Conservation (phyloP, 805 yeast species). For the Teunomyces cretensis region DNA sequence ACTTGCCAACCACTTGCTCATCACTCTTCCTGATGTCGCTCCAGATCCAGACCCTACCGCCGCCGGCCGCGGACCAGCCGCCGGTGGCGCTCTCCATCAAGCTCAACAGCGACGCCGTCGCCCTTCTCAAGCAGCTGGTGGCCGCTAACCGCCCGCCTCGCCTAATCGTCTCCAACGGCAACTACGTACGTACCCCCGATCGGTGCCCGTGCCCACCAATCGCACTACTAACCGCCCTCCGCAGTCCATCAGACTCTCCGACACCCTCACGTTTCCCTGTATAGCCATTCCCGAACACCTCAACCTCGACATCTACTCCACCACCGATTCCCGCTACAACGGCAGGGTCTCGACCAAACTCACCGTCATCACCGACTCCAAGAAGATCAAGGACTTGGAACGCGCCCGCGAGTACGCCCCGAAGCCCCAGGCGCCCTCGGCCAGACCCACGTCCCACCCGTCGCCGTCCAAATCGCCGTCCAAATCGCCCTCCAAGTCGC, state of each 20-base stretch:
- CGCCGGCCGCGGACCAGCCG: slow-evolving; percentile 10
- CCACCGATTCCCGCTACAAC: slow-evolving; percentile 16
- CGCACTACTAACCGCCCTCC: slow-evolving; percentile 20
- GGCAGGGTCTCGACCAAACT: slow-evolving; percentile 34
- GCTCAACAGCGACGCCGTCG: slow-evolving; percentile 27
- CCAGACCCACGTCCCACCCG: not conserved
- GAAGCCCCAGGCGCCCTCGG: not conserved
- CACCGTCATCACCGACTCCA: slow-evolving; percentile 31
- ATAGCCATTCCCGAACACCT: slow-evolving; percentile 32
- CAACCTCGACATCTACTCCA: slow-evolving; percentile 33
- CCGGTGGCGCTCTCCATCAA: slow-evolving; percentile 29
- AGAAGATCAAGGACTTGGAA: slow-evolving; percentile 18
- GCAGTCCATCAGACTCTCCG: slow-evolving; percentile 31
- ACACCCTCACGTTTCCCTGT: slow-evolving; percentile 31
- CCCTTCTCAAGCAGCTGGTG: slow-evolving; percentile 21
- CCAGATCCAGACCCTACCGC: not conserved
- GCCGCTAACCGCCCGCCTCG: slow-evolving; percentile 21
- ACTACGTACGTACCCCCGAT: slow-evolving; percentile 30
- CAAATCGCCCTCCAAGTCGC: slow-evolving; percentile 3
- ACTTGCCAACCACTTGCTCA: slow-evolving; percentile 5
- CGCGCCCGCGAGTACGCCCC: slow-evolving; percentile 2
- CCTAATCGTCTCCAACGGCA: slow-evolving; percentile 38
- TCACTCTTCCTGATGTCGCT: not conserved
- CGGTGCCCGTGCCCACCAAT: not conserved
- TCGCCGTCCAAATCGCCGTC: not conserved